Conservation (phyloP, 441 rosid genomes). For the Metrosideros polymorpha region DNA sequence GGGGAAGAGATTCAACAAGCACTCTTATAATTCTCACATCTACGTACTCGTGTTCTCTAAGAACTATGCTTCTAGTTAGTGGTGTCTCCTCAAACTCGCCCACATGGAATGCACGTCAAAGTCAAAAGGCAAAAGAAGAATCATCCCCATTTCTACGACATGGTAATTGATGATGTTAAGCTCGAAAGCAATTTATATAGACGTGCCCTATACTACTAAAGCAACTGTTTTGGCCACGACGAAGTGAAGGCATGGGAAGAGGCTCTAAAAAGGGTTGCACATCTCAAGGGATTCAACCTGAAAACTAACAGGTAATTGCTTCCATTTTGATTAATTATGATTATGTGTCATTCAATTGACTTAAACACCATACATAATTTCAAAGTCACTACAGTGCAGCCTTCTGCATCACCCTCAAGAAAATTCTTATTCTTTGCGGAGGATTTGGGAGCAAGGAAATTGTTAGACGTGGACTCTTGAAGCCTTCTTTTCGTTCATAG, state of each 20-base stretch:
- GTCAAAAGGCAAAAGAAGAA: no score
- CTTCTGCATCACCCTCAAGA: neutral
- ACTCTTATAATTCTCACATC: neutral
- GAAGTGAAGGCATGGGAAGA: neutral
- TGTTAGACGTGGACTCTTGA: neutral
- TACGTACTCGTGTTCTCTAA: neutral
- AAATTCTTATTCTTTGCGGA: neutral
- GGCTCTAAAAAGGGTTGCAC: neutral
- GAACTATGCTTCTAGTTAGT: neutral
- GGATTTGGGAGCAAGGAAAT: neutral
- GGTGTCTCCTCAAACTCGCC: neutral
- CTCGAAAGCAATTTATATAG: neutral
- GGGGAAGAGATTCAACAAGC: neutral
- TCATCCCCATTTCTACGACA: neutral
- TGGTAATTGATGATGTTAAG: neutral
- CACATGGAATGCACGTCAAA: neutral
- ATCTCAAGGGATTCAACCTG: neutral
- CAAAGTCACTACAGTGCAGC: neutral
- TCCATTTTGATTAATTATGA: neutral
- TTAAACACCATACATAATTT: no score
- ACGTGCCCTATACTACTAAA: neutral
- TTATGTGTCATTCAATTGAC: neutral
- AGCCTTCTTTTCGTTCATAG: neutral
- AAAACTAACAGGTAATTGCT: neutral
- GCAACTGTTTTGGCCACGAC: neutral